Conservation (phyloP, 371 early-diverging fungal species). For the Gilbertella persicaria region DNA sequence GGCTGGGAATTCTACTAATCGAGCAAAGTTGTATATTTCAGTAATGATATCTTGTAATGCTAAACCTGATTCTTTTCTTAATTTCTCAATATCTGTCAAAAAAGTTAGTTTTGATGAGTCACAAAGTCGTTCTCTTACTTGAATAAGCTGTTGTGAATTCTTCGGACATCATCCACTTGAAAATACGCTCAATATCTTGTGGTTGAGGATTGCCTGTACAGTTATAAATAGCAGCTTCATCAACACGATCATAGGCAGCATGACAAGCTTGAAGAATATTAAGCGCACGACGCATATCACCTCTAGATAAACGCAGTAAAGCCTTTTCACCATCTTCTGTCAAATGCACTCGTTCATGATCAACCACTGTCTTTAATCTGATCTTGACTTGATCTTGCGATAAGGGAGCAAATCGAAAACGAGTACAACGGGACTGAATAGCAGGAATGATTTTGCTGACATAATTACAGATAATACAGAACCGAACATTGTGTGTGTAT, state of each 20-base stretch:
- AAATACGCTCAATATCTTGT: conserved; percentile 78
- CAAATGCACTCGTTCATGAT: conserved; percentile 78
- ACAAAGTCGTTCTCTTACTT: conserved; percentile 47
- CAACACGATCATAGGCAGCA: conserved; percentile 79
- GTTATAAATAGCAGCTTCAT: conserved; percentile 80
- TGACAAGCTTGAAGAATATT: conserved; percentile 94
- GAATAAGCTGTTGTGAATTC: conserved; percentile 80
- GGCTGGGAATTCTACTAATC: conserved; percentile 68
- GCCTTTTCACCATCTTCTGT: conserved; percentile 82
- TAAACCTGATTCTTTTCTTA: conserved; percentile 82
- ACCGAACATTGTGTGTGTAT: conserved; percentile 95
- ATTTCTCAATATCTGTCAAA: conserved; percentile 71
- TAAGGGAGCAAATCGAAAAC: conserved; percentile 96
- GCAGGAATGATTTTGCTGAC: conserved; percentile 98
- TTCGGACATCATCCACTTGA: conserved; percentile 78
- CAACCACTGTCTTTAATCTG: conserved; percentile 75
- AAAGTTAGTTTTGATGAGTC: too few relatives aligned
- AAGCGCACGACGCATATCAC: conserved; percentile 97
- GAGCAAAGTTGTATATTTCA: conserved; percentile 67
- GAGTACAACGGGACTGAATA: conserved; percentile 97
- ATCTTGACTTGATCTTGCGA: conserved; percentile 71
- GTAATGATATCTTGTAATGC: conserved; percentile 89
- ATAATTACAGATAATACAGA: conserved; percentile 99
- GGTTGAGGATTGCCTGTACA: conserved; percentile 94
- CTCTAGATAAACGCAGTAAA: conserved; percentile 78